Conservation (phyloP, 2,329 filamentous ascomycete genomes). For the Pseudogymnoascus sp. region DNA sequence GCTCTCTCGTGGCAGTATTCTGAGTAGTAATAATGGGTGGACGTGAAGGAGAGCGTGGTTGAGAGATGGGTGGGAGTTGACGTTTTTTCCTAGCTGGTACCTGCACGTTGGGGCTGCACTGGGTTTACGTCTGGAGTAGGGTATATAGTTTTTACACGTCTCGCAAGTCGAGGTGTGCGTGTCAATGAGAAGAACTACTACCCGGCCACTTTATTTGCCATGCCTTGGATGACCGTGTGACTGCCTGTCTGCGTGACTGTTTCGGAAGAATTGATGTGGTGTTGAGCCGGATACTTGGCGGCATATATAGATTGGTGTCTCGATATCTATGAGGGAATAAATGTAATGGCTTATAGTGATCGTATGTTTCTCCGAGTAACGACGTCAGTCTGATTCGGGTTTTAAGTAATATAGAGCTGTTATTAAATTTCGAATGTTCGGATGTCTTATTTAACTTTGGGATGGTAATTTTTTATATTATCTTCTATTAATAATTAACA, state of each 20-base stretch:
- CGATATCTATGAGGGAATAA: not conserved
- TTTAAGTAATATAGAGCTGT: not conserved
- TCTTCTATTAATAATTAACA: not conserved
- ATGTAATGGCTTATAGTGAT: not conserved
- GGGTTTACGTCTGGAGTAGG: constrained; percentile 3
- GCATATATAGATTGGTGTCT: not conserved
- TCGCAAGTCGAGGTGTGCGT: not conserved
- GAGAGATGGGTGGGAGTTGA: not conserved
- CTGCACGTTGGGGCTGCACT: not conserved
- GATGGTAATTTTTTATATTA: not conserved
- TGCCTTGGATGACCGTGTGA: not conserved
- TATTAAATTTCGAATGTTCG: not conserved
- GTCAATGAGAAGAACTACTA: constrained; percentile 1
- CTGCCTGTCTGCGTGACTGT: not conserved
- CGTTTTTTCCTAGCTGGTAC: constrained; percentile 1
- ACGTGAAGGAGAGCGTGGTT: not conserved
- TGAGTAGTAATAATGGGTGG: constrained; percentile 1
- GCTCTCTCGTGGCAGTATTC: constrained; percentile 7
- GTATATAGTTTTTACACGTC: not conserved
- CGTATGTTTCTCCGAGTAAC: not conserved
- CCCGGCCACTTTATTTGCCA: not conserved
- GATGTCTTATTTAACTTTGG: not conserved
- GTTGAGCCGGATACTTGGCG: not conserved
- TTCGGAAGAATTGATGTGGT: not conserved
- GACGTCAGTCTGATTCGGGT: not conserved